Evolutionary conservation across 148 eudicot genomes (phyloP).

Genomic region (Vaccinium corymbosum): DNA sequence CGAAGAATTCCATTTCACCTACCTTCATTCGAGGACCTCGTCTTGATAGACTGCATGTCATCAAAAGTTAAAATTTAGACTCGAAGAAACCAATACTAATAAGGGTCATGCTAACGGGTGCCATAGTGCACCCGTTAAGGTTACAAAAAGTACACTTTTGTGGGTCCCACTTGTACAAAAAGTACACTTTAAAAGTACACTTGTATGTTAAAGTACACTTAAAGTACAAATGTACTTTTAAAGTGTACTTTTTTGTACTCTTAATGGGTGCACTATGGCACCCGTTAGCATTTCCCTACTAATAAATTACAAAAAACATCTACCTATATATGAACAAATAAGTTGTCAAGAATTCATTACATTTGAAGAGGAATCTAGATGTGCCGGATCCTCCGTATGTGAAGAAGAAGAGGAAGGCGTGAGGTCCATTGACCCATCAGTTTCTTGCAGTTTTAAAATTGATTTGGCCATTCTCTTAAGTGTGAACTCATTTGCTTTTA

Average conservation of each 20-base stretch:
- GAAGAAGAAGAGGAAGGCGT: slow-evolving; percentile 5
- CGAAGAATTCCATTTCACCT: slow-evolving; percentile 1
- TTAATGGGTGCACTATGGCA: too few species aligned
- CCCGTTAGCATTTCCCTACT: neutral
- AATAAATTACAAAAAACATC: neutral
- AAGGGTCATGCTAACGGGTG: too few species aligned
- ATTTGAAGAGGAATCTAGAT: slow-evolving; percentile 14
- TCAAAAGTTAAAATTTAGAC: slow-evolving; percentile 2
- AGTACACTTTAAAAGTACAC: too few species aligned
- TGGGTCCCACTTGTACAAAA: too few species aligned
- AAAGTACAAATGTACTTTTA: too few species aligned
- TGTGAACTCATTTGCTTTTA: slow-evolving; percentile 23
- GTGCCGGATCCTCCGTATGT: slow-evolving; percentile 16
- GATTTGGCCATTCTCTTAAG: slow-evolving; percentile 26
- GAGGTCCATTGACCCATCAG: slow-evolving; percentile 21
- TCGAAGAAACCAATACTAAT: slow-evolving; percentile 6
- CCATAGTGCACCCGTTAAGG: too few species aligned
- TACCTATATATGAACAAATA: neutral
- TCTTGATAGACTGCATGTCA: slow-evolving; percentile 19
- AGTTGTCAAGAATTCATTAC: slow-evolving; percentile 4
- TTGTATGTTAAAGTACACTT: too few species aligned
- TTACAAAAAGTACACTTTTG: too few species aligned
- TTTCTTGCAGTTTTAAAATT: slow-evolving; percentile 21
- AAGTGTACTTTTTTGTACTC: too few species aligned
- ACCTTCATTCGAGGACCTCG: slow-evolving; percentile 23